Base-by-base conservation (phyloP, 2,329 filamentous ascomycete genomes). In the Cercospora sp. region DNA sequence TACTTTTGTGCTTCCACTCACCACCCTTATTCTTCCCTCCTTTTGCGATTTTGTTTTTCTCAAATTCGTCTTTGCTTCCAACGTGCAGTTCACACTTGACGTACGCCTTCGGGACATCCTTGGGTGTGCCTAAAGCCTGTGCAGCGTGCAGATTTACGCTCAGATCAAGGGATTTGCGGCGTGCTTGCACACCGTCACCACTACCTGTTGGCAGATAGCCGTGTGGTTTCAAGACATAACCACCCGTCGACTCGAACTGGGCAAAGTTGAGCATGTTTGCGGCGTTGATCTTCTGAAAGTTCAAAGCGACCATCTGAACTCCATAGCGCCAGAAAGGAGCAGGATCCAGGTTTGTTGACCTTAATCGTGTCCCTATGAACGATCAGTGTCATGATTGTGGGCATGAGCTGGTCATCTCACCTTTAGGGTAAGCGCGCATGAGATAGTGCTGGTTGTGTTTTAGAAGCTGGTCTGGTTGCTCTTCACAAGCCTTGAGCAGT, bases 231-330 rank as follows among this genome's bases (percentile, higher is more conserved):
- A 95, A 84, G 2, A 94, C 88, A 91, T 92, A 97, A 49, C 94
- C 94, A 51, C 87, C 83, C 61, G 91, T 90, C 9, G 89, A 91
- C 1, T 88, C 86, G 79, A 97, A 97, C 92, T 97, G 95, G 73
- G 88, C 94, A 76, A 95, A 90, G 77, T 97, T 97, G 13, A 97
- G 86, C 94, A 97, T 97, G 90, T 96, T 96, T 34, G 92, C 93
- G 73, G 92, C 90, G 75, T 97, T 93, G 79, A 91, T 89, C 69
- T 89, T 90, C 80, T 98, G 94, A 92, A 94, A 98, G 81, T 97
- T 97, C 69, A 98, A 83, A 0, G 94, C 94, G 1, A 96, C 73
- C 73, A 97, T 90, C 79, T 97, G 94, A 3, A 96, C 90, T 13
- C 94, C 94, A 71, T 92, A 90, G 34, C 92, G 87, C 94, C 94